These are phyloP conservation scores for Fennellomyces sp. DNA, from an alignment of 371 early-diverging fungal genomes.

Conservation along the genomic window DNA sequence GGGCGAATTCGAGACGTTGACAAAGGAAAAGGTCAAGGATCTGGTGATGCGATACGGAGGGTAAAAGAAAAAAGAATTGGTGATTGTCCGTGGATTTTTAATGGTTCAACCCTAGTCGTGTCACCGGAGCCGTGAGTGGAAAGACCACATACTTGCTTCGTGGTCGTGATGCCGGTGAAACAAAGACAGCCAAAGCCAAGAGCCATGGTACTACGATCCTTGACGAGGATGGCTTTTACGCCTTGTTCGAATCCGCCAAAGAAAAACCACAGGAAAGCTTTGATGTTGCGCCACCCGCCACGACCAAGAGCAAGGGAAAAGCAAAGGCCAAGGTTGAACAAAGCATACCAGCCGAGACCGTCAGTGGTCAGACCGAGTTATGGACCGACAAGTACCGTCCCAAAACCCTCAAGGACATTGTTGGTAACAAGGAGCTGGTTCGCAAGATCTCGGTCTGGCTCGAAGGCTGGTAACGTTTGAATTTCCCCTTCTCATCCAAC, in stretches of 20 bases:
- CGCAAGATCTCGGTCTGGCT: conserved; percentile 81
- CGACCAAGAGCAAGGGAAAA: conserved; percentile 18
- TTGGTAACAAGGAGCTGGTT: conserved; percentile 90
- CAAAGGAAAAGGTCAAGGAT: conserved; percentile 78
- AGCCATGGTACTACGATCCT: conserved; percentile 72
- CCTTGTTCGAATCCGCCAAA: conserved; percentile 69
- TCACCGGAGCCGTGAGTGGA: conserved; percentile 83
- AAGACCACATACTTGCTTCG: conserved; percentile 92
- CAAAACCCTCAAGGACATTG: conserved; percentile 75
- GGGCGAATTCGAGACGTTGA: conserved; percentile 82
- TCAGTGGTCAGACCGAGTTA: conserved; percentile 30
- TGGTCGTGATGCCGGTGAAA: conserved; percentile 93
- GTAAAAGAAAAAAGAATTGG: conserved; percentile 32
- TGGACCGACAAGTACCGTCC: conserved; percentile 99
- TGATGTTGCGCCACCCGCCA: no score
- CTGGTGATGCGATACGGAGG: conserved; percentile 93
- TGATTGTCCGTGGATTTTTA: no score
- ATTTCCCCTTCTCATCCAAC: neutral
- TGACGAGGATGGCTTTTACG: conserved; percentile 90
- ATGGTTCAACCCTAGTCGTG: conserved; percentile 56
- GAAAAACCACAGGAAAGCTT: conserved; percentile 32
- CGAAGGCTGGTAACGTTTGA: conserved; percentile 55
- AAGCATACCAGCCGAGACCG: no score
- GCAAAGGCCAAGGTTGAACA: conserved; percentile 4
- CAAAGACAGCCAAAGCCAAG: conserved; percentile 89